A percentile compares a stretch with the other conserved stretches of the same genome.
Evolutionary conservation across 1,139 yeast genomes (phyloP).

Genomic region (Saccharomyces pastorianus): DNA sequence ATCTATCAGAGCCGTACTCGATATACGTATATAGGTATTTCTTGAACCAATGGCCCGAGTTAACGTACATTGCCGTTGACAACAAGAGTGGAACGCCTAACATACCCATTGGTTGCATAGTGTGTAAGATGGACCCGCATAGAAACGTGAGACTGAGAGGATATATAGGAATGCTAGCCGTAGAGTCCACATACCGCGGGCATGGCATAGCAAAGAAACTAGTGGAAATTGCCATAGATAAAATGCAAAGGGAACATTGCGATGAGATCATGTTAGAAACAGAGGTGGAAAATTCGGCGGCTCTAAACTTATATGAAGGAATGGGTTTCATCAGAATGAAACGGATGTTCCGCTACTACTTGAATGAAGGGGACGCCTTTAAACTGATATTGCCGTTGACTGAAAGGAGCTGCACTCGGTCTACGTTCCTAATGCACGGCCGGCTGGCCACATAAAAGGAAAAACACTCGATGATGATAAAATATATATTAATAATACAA

Average conservation of each 20-base stretch:
- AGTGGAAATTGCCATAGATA: slow-evolving; percentile 55
- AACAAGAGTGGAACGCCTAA: slow-evolving; percentile 20
- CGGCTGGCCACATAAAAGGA: neutral
- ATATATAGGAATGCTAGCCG: slow-evolving; percentile 93
- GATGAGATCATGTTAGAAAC: slow-evolving; percentile 91
- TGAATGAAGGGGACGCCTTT: slow-evolving; percentile 89
- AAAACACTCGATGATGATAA: neutral
- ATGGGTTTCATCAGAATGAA: slow-evolving; percentile 81
- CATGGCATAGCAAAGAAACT: slow-evolving; percentile 71
- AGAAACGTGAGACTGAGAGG: slow-evolving; percentile 67
- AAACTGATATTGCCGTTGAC: slow-evolving; percentile 66
- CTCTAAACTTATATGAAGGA: slow-evolving; percentile 70
- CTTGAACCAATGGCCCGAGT: slow-evolving; percentile 60
- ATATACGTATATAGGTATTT: slow-evolving; percentile 64
- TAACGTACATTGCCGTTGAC: slow-evolving; percentile 45
- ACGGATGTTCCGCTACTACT: slow-evolving; percentile 74
- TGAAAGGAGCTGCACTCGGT: slow-evolving; percentile 39
- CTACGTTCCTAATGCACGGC: slow-evolving; percentile 31
- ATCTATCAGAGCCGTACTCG: slow-evolving; percentile 67
- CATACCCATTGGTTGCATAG: slow-evolving; percentile 66
- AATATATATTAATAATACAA: neutral
- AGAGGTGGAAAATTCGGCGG: slow-evolving; percentile 74
- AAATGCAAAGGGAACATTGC: slow-evolving; percentile 54
- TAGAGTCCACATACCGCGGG: slow-evolving; percentile 62
- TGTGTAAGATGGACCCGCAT: slow-evolving; percentile 78